These are phyloP conservation scores for Colletotrichum magnum DNA, from an alignment of 2,329 filamentous ascomycete species.

Conservation along the genomic window DNA sequence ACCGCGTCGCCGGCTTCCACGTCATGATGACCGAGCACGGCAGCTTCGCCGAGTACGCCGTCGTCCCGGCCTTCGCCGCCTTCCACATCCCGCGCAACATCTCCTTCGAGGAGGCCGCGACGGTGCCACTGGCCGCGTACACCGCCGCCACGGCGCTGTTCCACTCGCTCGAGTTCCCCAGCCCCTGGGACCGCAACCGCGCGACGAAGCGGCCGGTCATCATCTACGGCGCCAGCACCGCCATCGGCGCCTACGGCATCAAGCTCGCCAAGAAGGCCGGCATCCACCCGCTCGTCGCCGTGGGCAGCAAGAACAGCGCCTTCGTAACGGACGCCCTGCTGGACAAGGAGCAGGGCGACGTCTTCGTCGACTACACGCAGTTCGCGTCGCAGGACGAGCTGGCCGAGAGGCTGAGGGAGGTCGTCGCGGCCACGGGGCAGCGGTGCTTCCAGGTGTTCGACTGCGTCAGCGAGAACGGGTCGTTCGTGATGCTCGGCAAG, in stretches of 20 bases:
- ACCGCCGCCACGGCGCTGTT: conserved; percentile 68
- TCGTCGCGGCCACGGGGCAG: conserved; percentile 28
- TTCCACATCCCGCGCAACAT: conserved; percentile 66
- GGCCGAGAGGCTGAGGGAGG: conserved; percentile 36
- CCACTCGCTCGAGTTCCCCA: conserved; percentile 60
- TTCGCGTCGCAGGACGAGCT: conserved; percentile 37
- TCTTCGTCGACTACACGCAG: conserved; percentile 41
- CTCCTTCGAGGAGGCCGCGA: conserved; percentile 70
- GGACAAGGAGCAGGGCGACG: conserved; percentile 35
- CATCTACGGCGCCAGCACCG: conserved; percentile 65
- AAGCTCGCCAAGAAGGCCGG: conserved; percentile 65
- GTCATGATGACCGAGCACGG: conserved; percentile 66
- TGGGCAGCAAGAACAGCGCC: conserved; percentile 61
- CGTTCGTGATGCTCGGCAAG: conserved; percentile 37
- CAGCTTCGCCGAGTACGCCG: conserved; percentile 73
- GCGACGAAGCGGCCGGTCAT: conserved; percentile 45
- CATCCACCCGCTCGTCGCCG: conserved; percentile 70
- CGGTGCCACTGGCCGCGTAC: conserved; percentile 69
- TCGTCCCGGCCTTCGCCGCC: conserved; percentile 68
- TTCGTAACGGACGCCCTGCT: conserved; percentile 35
- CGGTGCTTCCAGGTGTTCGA: conserved; percentile 39
- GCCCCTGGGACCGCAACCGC: conserved; percentile 57
- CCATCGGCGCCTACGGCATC: conserved; percentile 69
- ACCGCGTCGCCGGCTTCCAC: conserved; percentile 64
- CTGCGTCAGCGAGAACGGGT: conserved; percentile 40